Evolutionary conservation across 805 yeast species (phyloP).

Genomic region (Candida germanica): DNA sequence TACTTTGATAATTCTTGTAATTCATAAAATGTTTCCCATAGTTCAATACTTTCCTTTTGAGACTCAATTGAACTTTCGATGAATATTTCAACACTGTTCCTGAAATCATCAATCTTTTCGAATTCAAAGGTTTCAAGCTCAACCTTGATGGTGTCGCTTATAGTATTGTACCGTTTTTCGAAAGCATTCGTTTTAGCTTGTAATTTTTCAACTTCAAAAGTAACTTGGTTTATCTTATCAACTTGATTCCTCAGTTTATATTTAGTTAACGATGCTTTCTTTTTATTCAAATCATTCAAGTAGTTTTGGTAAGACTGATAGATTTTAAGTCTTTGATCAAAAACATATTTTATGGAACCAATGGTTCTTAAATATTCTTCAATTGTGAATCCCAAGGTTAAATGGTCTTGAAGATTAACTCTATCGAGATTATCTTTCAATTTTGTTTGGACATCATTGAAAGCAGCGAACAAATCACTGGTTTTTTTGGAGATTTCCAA

Average conservation of each 20-base stretch:
- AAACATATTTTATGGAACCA: constrained; percentile 68
- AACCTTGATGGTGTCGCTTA: constrained; percentile 61
- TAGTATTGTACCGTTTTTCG: constrained; percentile 58
- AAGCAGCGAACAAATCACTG: constrained; percentile 61
- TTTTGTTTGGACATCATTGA: constrained; percentile 68
- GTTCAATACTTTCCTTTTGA: constrained; percentile 85
- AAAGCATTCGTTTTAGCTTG: constrained; percentile 52
- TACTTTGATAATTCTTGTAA: constrained; percentile 24
- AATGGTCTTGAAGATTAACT: constrained; percentile 76
- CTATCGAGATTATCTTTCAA: constrained; percentile 74
- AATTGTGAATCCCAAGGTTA: constrained; percentile 80
- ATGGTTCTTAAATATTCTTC: constrained; percentile 84
- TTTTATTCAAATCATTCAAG: constrained; percentile 45
- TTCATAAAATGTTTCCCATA: constrained; percentile 88
- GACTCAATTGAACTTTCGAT: constrained; percentile 88
- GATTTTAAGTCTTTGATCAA: constrained; percentile 69
- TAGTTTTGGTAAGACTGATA: constrained; percentile 39
- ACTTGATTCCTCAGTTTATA: constrained; percentile 49
- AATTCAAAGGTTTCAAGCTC: constrained; percentile 71
- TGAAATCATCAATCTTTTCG: constrained; percentile 77
- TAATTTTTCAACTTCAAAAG: constrained; percentile 55
- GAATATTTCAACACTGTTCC: constrained; percentile 85
- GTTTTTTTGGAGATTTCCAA: constrained; percentile 71
- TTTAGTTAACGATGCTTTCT: constrained; percentile 44
- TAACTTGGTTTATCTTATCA: constrained; percentile 59